Percentiles rank a stretch among this genome's conserved stretches.
Evolutionary conservation across 2,329 filamentous ascomycete genomes (phyloP).

Genomic region (Fusarium circinatum): DNA sequence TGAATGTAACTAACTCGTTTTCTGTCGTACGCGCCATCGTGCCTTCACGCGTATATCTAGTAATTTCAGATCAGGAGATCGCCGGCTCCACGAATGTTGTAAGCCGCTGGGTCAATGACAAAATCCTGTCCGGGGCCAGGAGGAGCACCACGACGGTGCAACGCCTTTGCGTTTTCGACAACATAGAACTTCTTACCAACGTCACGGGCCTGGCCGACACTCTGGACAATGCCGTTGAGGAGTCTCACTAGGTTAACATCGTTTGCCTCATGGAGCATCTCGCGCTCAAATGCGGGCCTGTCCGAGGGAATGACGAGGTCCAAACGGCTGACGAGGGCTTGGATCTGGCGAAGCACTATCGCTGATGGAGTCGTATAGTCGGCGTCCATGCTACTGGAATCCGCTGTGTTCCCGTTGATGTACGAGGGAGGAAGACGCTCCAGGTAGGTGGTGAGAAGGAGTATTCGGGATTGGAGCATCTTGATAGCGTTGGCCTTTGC

Average conservation of each 20-base stretch:
- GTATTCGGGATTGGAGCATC: conserved; percentile 85
- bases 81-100: conserved; percentile 42
- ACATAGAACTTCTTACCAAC: conserved; percentile 78
- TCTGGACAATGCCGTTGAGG: conserved; percentile 79
- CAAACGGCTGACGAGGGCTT: conserved; percentile 84
- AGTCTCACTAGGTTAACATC: conserved; percentile 84
- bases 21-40: background rate
- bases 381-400: conserved; percentile 48
- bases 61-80: conserved; percentile 47
- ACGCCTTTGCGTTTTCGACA: conserved; percentile 57
- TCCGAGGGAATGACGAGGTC: conserved; percentile 82
- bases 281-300: conserved; percentile 70
- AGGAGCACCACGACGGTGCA: conserved; percentile 31
- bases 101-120: conserved; percentile 36
- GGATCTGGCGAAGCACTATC: conserved; percentile 85
- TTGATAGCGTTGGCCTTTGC: conserved; percentile 93
- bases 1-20: conserved; percentile 28
- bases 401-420: conserved; percentile 61
- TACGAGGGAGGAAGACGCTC: conserved; percentile 75
- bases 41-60: background rate
- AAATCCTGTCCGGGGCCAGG: conserved; percentile 37
- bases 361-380: conserved; percentile 65
- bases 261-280: conserved; percentile 81
- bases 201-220: conserved; percentile 75
- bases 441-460: conserved; percentile 80